Evolutionary conservation across 805 yeast genomes (phyloP), one percentile per base, ranked within the genome.

Genomic region (Hanseniaspora lindneri): DNA sequence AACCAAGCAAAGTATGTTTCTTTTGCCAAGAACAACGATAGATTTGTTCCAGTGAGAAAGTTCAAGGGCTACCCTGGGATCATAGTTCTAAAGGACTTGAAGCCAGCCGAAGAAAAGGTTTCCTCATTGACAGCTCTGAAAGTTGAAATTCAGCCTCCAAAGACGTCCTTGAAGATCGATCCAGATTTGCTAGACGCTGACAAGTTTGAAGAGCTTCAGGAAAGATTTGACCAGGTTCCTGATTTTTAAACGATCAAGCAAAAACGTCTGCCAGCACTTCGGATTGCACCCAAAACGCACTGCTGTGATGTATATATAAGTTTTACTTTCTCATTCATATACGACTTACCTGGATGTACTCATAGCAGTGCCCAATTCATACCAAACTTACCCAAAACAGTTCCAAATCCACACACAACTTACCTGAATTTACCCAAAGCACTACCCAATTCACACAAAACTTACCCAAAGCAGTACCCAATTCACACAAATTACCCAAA

Each of bases 11-110:
- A 80, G 64, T 85, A 79, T 66, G 76, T 92, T 46, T 73, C 94
- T 3, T 87, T 89, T 61, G 65, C 71, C 33, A 80, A 81, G 59
- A 82, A 77, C 49, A 35, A 30, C 9, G 80, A 75, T 41, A 74
- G 95, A 59, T 89, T 81, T 64, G 74, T 71, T 29, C 96, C 97
- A 4, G 80, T 87, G 8, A 80, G 94, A 63, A 81, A 79, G 61
- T 78, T 77, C 61, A 79, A 69, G 68, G 75, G 84, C 60, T 67
- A 62, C 41, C 71, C 78, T 39, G 94, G 94, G 44, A 77, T 85
- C 42, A 76, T 85, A 47, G 79, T 85, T 7, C 67, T 85, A 54
- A 69, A 72, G 41, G 95, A 85, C 62, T 72, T 73, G 41, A 66
- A 64, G 46, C 81, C 85, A 7, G 72, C 63, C 1, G 79, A 96